Conservation (phyloP, 768 basidiomycete genomes). For the Phlebiopsis flavidoalba region DNA sequence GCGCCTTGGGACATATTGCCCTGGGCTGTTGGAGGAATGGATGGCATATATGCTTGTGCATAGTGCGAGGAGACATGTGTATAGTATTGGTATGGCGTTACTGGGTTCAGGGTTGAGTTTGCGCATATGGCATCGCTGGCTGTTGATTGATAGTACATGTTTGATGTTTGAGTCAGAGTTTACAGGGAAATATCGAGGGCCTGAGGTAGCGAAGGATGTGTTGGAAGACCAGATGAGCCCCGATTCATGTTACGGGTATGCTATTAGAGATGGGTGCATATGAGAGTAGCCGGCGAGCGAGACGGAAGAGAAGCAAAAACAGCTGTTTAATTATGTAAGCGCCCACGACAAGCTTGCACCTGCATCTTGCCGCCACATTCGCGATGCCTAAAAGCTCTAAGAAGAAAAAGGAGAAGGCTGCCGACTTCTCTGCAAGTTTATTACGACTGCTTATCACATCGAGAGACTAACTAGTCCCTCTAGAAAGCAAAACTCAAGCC, state of each 20-base stretch:
- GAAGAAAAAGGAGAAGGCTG: slow-evolving; percentile 82
- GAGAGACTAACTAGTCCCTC: neutral
- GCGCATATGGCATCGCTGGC: neutral
- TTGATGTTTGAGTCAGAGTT: neutral
- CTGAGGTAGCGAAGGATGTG: slow-evolving; percentile 13
- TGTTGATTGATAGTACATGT: neutral
- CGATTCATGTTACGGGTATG: slow-evolving; percentile 4
- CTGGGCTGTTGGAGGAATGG: neutral
- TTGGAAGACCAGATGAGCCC: slow-evolving; percentile 7
- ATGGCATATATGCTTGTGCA: slow-evolving; percentile 25
- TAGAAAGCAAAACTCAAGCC: slow-evolving; percentile 96
- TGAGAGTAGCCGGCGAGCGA: neutral
- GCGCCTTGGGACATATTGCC: neutral
- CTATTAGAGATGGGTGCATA: neutral
- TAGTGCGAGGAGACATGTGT: slow-evolving; percentile 29
- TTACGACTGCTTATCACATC: neutral
- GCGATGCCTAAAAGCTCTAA: slow-evolving; percentile 85
- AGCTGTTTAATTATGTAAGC: neutral
- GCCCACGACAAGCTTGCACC: neutral
- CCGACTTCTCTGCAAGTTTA: slow-evolving; percentile 72
- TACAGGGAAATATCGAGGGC: slow-evolving; percentile 5
- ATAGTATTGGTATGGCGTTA: slow-evolving; percentile 9
- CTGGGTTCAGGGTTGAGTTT: slow-evolving; percentile 2
- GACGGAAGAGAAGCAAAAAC: neutral
- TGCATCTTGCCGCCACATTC: neutral